Evolutionary conservation across 495 filamentous ascomycete genomes (phyloP), one percentile per base, ranked within the genome.

Genomic region (Aspergillus nanangensis): DNA sequence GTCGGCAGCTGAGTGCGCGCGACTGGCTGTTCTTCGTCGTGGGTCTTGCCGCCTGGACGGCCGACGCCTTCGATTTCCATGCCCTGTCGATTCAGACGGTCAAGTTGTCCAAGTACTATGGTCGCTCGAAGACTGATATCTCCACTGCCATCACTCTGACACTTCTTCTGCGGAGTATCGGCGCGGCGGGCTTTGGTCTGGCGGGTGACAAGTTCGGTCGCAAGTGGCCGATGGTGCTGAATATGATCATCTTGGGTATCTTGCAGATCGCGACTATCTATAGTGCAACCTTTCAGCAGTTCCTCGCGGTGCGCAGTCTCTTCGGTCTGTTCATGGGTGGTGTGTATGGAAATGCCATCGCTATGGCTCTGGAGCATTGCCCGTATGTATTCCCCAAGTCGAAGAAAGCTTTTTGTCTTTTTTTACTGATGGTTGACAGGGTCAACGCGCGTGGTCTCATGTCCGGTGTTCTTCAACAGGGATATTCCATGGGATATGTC

Each of bases 311-410:
- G 1, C 62, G 84, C 17, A 72, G 75, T 36, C 60, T 90, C 9
- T 90, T 89, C 58, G 87, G 87, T n/a, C 65, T 91, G 42, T 85
- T 87, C 41, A 91, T 90, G 86, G 87, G 87, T 18, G 87, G 87
- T 38, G 79, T 91, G 13, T 91, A 88, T 63, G 87, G 87, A 35
- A 83, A 87, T 56, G 82, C 86, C n/a, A 83, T 84, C 41, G 84
- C 84, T 21, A 90, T 88, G 84, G 86, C 84, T 0, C 65, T 91
- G 22, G 87, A 91, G 51, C 82, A 87, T 56, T 84, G 81, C 70
- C 83, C 84, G 68, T 9, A 18, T 1, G 15, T 0, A 9, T 29
- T 29, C n/a, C n/a, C 7, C 5, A 5, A 2, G 3, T 24, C 3
- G 2, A 25, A 17, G 23, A 32, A 19, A n/a, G n/a, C n/a, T n/a